A percentile compares a stretch with the other conserved stretches of the same genome.
phyloP scores from a whole-genome alignment of 345 rosid species.

The Heritiera fomes region DNA sequence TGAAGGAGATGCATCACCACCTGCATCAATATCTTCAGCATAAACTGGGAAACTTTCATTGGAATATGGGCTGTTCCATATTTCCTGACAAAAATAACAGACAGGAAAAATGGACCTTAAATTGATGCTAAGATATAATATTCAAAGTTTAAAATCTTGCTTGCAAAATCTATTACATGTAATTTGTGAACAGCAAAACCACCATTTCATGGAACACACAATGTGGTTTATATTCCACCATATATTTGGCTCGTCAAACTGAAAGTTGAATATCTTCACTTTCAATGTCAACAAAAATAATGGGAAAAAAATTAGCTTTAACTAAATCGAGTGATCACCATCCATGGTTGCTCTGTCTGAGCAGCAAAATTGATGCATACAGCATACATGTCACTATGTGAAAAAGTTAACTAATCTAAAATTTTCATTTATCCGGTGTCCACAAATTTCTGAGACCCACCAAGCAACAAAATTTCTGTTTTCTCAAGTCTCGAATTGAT shows the following conservation, averaged over 20 bases:
- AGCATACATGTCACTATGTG: neutral
- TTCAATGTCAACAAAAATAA: neutral
- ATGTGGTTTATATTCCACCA: neutral
- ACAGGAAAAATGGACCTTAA: neutral
- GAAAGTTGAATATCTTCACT: neutral
- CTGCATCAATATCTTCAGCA: constrained; percentile 86
- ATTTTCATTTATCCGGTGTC: neutral
- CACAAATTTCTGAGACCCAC: neutral
- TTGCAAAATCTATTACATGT: neutral
- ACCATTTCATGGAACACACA: neutral
- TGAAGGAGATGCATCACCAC: constrained; percentile 72
- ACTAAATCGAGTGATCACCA: neutral
- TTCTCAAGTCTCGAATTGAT: neutral
- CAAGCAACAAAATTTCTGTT: neutral
- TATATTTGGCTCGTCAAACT: neutral
- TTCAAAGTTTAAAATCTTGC: neutral
- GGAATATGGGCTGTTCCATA: constrained; percentile 92
- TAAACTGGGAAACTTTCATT: constrained; percentile 87
- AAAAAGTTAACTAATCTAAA: neutral
- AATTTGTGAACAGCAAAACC: neutral
- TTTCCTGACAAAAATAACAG: constrained; percentile 54
- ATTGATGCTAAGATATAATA: neutral
- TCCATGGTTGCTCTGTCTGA: neutral
- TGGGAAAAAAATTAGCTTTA: neutral
- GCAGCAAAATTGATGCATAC: neutral